Percentiles rank a stretch among this genome's conserved stretches.
Conservation (phyloP, 148 eudicot genomes). For the Chenopodium suecicum region DNA sequence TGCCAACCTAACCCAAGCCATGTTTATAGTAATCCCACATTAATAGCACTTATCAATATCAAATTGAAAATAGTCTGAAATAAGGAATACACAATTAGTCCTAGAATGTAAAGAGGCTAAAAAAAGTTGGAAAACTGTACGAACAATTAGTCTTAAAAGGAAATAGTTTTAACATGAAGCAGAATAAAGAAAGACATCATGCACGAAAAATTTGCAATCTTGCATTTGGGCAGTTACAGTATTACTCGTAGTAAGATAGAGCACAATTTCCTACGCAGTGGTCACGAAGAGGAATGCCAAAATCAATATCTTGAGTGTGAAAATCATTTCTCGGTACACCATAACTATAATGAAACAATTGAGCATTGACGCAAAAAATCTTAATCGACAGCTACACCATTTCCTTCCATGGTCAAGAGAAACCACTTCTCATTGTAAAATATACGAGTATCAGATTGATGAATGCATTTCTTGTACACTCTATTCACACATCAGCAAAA, state of each 20-base stretch:
- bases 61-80: not conserved
- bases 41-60: not conserved
- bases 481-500: not conserved
- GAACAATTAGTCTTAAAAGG: too few relatives aligned
- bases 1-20: not conserved
- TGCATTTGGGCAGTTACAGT: too few relatives aligned
- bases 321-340: too few relatives aligned
- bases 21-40: not conserved
- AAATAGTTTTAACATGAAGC: too few relatives aligned
- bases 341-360: not conserved
- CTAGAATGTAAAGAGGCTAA: not conserved
- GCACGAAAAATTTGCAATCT: too few relatives aligned
- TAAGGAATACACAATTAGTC: too few relatives aligned
- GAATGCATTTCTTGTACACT: not conserved
- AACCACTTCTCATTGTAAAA: not conserved
- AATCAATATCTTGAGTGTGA: too few relatives aligned
- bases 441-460: not conserved
- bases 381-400: too few relatives aligned
- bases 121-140: not conserved
- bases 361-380: not conserved
- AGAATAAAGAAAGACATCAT: too few relatives aligned
- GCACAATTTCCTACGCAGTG: too few relatives aligned
- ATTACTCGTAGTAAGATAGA: too few relatives aligned
- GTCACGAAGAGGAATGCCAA: too few relatives aligned
- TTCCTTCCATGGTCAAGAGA: not conserved